These are phyloP conservation scores for Phytopythium aichiense DNA, from an alignment of 352 stramenopile genomes.

Conservation along the genomic window DNA sequence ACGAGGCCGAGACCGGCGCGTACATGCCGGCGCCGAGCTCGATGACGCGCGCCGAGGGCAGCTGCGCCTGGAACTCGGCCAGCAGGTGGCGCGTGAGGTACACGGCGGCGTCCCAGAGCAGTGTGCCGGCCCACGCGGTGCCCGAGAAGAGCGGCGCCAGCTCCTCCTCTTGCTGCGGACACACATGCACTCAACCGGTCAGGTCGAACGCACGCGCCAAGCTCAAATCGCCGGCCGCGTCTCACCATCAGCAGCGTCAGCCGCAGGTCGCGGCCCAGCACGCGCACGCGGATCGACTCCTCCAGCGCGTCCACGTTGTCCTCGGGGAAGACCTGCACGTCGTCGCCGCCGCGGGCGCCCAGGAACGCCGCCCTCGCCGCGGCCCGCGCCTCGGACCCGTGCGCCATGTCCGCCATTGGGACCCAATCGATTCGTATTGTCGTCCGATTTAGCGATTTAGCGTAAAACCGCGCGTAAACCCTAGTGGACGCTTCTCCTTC, in stretches of 20 bases:
- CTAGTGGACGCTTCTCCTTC: background rate
- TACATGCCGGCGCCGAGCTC: conserved; percentile 85
- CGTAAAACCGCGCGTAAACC: background rate
- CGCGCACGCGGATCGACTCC: conserved; percentile 45
- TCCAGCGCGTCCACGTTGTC: conserved; percentile 58
- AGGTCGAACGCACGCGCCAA: too few species aligned
- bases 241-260: conserved; percentile 65
- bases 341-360: conserved; percentile 5
- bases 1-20: conserved; percentile 4
- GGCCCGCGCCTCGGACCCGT: background rate
- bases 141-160: conserved; percentile 93
- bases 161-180: conserved; percentile 68
- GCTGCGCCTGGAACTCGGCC: conserved; percentile 31
- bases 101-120: conserved; percentile 86
- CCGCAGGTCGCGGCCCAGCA: conserved; percentile 46
- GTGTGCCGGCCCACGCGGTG: conserved; percentile 90
- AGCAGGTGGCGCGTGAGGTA: conserved; percentile 58
- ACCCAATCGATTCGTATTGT: too few species aligned
- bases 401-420: background rate
- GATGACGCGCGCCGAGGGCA: conserved; percentile 47
- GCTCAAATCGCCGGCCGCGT: background rate
- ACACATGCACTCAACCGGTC: background rate
- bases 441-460: too few species aligned
- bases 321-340: conserved; percentile 46
- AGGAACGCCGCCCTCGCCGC: background rate